Base-by-base conservation (phyloP, 148 eudicot species). In the Polygonum aviculare region DNA sequence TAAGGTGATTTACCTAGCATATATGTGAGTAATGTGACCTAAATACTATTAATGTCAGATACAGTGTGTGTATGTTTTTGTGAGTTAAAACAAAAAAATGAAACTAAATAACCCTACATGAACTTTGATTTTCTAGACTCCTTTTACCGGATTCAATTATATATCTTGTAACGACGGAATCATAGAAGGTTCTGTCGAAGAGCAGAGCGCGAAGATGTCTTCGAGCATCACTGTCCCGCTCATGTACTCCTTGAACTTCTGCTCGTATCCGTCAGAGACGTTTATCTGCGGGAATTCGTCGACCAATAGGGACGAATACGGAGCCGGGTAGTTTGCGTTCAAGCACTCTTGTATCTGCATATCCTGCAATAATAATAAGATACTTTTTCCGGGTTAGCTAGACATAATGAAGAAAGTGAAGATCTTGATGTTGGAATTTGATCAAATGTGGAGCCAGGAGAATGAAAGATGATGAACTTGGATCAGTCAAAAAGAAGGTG, bases 231-330 rank as follows among this genome's bases (percentile, higher is more conserved):
- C 72, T 5, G 72, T 35, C 21, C 72, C 72, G 45, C 35, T 67
- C 41, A 67, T 38, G 2, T 14, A 67, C 41, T 67, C 72, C 72
- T 67, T 67, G 45, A 67, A 67, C 44, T 67, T 67, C 44, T 67
- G 45, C 45, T 67, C 72, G 44, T 67, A 67, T 5, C 38, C 44
- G 11, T 67, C 75, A 1, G 35, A 52, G 2, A 72, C 36, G 36
- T 72, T 72, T 8, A 72, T 72, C 35, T 72, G 75, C 1, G 75
- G 75, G 54, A 72, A 72, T 44, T 72, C 75, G 14, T 72, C 75
- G 52, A 72, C 54, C 75, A 72, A 45, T 21, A 72, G 15, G 9
- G 75, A 48, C 44, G 75, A 45, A 35, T 72, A 41, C 0, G 50
- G 54, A 19, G 75, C 15, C 21, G 74, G 50, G 74, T 71, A 40